Conservation (phyloP, 2,329 filamentous ascomycete genomes). For the Grosmannia clavigera region DNA sequence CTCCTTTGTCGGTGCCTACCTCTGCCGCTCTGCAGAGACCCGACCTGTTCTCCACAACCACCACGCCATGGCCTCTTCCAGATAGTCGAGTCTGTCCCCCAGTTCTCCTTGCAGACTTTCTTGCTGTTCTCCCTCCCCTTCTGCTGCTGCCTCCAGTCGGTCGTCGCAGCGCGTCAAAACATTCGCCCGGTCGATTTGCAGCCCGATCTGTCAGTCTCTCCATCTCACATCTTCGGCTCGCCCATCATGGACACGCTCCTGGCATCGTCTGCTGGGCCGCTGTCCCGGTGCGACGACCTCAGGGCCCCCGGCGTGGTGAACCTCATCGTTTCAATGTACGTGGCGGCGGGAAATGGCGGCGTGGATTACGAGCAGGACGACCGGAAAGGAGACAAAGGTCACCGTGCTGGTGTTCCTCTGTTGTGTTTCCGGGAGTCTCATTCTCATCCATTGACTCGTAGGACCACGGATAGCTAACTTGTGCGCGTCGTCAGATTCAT, state of each 20-base stretch:
- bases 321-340: conserved; percentile 44
- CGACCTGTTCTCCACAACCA: neutral
- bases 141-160: neutral
- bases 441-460: neutral
- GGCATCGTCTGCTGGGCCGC: conserved; percentile 13
- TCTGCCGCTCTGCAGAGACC: neutral
- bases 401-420: neutral
- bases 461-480: neutral
- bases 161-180: neutral
- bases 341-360: neutral
- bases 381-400: neutral
- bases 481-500: conserved; percentile 43
- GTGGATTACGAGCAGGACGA: neutral
- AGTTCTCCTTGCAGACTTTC: neutral
- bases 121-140: neutral
- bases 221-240: neutral
- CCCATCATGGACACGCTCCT: conserved; percentile 20
- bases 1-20: neutral
- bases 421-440: no score
- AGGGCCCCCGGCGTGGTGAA: conserved; percentile 41
- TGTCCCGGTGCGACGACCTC: conserved; percentile 36
- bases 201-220: neutral
- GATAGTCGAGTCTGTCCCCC: neutral
- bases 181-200: neutral
- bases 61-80: neutral